Conservation (phyloP, 23 red algal species). For the Gracilaria caudata region DNA sequence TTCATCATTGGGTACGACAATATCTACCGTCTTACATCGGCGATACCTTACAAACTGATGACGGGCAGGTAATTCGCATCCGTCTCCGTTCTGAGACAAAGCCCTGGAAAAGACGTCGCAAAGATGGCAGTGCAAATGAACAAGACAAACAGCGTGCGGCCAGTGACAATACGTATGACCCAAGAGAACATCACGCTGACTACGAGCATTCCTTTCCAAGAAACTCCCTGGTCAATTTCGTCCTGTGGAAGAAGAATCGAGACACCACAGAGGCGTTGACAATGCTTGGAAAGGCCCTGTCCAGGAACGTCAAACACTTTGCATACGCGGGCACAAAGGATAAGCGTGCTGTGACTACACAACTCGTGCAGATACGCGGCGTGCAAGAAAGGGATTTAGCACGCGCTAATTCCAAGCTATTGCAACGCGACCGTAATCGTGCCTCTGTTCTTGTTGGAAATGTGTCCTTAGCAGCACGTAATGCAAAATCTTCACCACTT, state of each 20-base stretch:
- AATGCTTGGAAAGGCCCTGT: conserved; percentile 55
- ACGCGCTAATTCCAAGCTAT: conserved; percentile 35
- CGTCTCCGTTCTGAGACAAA: not conserved
- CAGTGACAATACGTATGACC: conserved; percentile 34
- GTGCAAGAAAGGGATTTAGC: conserved; percentile 54
- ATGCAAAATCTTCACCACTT: conserved; percentile 42
- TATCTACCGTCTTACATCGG: conserved; percentile 40
- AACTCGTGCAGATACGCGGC: conserved; percentile 78
- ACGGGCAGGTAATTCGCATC: conserved; percentile 42
- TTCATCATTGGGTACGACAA: conserved; percentile 59
- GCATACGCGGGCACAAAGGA: conserved; percentile 95
- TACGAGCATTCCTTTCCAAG: not conserved
- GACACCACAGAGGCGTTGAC: conserved; percentile 84
- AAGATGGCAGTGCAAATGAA: conserved; percentile 9
- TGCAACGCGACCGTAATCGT: conserved; percentile 6
- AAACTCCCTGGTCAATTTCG: conserved; percentile 72
- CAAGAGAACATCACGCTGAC: conserved; percentile 5
- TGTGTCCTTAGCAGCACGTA: conserved; percentile 15
- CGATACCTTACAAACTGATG: conserved; percentile 45
- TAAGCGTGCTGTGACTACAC: conserved; percentile 90
- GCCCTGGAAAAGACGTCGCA: conserved; percentile 61
- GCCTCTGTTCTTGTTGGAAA: conserved; percentile 72
- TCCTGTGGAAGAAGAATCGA: conserved; percentile 85
- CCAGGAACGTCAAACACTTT: conserved; percentile 44
- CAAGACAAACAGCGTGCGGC: not conserved